Conservation (phyloP, 129 eudicot species). For the Flaveria trinervia region DNA sequence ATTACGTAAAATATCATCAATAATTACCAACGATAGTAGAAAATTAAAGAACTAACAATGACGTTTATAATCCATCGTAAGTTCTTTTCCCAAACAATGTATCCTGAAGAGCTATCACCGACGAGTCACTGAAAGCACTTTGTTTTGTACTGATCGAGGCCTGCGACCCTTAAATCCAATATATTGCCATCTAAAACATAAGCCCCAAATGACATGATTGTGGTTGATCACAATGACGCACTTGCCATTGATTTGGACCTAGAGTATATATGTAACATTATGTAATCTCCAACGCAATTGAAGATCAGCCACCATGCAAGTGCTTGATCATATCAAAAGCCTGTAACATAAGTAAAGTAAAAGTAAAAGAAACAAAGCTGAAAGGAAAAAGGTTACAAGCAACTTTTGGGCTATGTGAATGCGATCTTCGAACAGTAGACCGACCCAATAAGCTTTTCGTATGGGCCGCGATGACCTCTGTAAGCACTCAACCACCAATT, state of each 20-base stretch:
- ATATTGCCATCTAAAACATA: constrained; percentile 18
- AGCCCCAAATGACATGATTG: not conserved
- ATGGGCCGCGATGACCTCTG: not conserved
- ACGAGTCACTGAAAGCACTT: too few species aligned
- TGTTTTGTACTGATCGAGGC: too few species aligned
- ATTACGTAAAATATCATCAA: too few species aligned
- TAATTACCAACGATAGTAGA: too few species aligned
- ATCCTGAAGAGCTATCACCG: too few species aligned
- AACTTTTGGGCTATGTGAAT: constrained; percentile 30
- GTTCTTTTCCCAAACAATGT: too few species aligned
- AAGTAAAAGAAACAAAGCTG: constrained; percentile 36
- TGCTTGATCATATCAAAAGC: constrained; percentile 18
- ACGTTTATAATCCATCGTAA: too few species aligned
- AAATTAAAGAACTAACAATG: too few species aligned
- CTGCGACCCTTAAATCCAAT: not conserved
- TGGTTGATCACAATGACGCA: not conserved
- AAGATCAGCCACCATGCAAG: constrained; percentile 31
- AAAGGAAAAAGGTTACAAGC: constrained; percentile 25
- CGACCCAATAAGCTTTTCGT: constrained; percentile 11
- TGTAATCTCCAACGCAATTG: constrained; percentile 19
- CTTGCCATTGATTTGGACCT: not conserved
- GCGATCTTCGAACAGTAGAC: constrained; percentile 16
- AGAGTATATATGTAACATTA: not conserved
- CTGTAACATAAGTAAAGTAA: constrained; percentile 21
- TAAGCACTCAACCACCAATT: constrained; percentile 24